phyloP scores from a whole-genome alignment of 306 rosid genomes.

The Citrullus mucosospermus region DNA sequence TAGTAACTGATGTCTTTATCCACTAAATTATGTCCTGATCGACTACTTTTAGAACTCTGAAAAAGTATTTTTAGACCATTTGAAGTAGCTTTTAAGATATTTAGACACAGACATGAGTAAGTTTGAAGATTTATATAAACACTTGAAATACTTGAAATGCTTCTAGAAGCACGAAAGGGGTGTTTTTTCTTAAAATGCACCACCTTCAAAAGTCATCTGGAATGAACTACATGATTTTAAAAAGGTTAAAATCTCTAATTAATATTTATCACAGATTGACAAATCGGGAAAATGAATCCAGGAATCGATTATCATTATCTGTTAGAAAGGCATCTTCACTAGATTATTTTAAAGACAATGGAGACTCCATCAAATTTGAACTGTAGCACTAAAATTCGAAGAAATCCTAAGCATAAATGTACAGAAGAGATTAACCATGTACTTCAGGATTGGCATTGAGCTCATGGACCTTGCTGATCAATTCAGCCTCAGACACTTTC shows the following conservation, averaged over 20 bases:
- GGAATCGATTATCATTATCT: background rate
- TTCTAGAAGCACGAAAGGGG: background rate
- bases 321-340: background rate
- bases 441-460: slow-evolving; percentile 60
- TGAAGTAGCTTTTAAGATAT: background rate
- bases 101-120: too few species aligned
- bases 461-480: slow-evolving; percentile 44
- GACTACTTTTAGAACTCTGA: too few species aligned
- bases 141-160: background rate
- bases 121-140: background rate
- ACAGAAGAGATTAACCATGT: slow-evolving; percentile 44
- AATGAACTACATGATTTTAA: too few species aligned
- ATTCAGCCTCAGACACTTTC: slow-evolving; percentile 45
- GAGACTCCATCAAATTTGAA: background rate
- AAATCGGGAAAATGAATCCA: background rate
- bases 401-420: background rate
- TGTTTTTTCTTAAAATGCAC: background rate
- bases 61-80: background rate
- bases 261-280: background rate
- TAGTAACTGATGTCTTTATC: too few species aligned
- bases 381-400: background rate
- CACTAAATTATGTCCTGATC: too few species aligned
- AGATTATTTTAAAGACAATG: background rate
- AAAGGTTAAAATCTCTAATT: background rate
- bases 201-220: background rate